phyloP scores from a whole-genome alignment of 2,329 filamentous ascomycete species.

The Simplicillium sp. region DNA sequence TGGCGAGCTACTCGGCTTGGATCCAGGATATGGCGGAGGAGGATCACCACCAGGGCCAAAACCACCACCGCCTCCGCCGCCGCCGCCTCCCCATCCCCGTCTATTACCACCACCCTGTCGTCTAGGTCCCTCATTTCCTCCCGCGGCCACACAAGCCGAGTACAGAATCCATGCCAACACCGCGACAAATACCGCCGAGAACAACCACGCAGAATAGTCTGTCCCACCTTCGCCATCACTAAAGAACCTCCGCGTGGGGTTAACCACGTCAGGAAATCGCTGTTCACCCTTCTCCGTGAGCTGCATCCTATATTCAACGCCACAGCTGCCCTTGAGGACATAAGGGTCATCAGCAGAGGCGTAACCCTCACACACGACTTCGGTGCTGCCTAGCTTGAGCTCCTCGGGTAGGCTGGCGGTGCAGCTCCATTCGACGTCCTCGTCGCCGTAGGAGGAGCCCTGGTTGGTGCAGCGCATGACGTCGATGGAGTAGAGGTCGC shows the following conservation, averaged over 20 bases:
- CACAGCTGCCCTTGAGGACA: conserved; percentile 86
- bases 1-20: conserved; percentile 3
- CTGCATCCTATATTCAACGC: conserved; percentile 75
- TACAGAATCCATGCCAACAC: conserved; percentile 55
- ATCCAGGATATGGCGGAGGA: conserved; percentile 41
- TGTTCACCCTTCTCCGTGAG: conserved; percentile 69
- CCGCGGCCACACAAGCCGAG: conserved; percentile 30
- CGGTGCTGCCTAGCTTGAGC: conserved; percentile 68
- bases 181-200: conserved; percentile 51
- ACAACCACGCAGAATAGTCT: conserved; percentile 35
- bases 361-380: conserved; percentile 92
- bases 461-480: conserved; percentile 85
- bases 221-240: conserved; percentile 17
- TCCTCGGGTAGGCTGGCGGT: conserved; percentile 51
- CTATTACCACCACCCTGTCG: conserved; percentile 20
- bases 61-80: conserved; percentile 24
- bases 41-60: conserved; percentile 30
- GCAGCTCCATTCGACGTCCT: conserved; percentile 91
- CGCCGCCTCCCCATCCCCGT: conserved; percentile 29
- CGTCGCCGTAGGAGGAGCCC: conserved; percentile 65
- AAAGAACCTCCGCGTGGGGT: conserved; percentile 23
- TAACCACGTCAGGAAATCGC: conserved; percentile 51
- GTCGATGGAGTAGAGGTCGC: conserved; percentile 64
- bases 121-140: conserved; percentile 4
- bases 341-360: conserved; percentile 65